Base-by-base conservation (phyloP, 176 grass and related monocot genomes). In the Lolium multiflorum region DNA sequence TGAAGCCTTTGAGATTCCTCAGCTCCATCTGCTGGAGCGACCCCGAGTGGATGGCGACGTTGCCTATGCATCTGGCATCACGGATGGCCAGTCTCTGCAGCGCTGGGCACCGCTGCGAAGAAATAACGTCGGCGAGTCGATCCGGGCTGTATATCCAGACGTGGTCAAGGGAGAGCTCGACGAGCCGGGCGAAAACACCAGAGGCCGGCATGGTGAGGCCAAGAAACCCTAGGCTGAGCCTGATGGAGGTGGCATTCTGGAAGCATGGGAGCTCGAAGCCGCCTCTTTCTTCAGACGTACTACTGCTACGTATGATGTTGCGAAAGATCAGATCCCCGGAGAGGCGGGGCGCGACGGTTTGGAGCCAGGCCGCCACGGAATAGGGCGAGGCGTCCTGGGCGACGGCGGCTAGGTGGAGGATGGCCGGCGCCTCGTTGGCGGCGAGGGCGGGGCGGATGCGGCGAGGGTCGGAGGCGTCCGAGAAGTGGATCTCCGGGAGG, bases 201-300 rank as follows among this genome's bases (percentile, higher is more conserved):
- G 25, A 18, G 0, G 46, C 35, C 10, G 78, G 85, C 68, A 87
- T 25, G 46, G 31, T 11, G 47, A 87, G 56, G 28, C 13, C 9
- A 0, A 64, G 31, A 10, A 64, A 74, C 31, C 77, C 28, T 13
- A 81, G 25, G 44, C 39, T 2, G 44, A 87, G 55, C 1, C 0
- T 0, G 43, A 87, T 39, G 10, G 0, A 1, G 14, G 68, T 64
- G 56, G 77, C 78, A 10, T 25, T 81, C 20, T 5, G 13, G 44
- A 87, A 87, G 78, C 78, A 74, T 6, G 85, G 85, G 25, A 87
- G 56, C 20, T 79, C 37, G 14, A 87, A 37, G 4, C 2, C 26
- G 43, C 26, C 66, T n/a, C 18, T 6, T 5, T 35, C 22, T 4
- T 2, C 5, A 11, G 0, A 3, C 64, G 48, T 6, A 17, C 49